Base-by-base conservation (phyloP, 495 filamentous ascomycete species). In the Pyrenopolyporus hunteri region DNA sequence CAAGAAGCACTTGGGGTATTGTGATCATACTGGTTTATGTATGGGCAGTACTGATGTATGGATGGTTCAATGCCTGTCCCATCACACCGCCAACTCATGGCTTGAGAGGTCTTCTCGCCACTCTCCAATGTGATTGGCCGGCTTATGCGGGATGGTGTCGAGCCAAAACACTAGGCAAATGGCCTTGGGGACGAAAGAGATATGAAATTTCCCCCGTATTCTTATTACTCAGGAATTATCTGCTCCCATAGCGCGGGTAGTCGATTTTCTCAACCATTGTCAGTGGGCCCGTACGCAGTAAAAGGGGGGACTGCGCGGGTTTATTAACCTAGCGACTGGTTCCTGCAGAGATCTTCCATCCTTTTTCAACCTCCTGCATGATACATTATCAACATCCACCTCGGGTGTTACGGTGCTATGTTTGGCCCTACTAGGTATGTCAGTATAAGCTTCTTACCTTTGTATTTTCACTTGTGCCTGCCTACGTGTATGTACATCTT, bases 21-120 rank as follows among this genome's bases (percentile, higher is more conserved):
- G 53, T 59, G 39, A 36, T 46, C 35, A 29, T 47, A 63, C 22
- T 22, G n/a, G n/a, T n/a, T n/a, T n/a, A n/a, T n/a, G n/a, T n/a
- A n/a, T n/a, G n/a, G n/a, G n/a, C n/a, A n/a, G n/a, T n/a, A n/a
- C n/a, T n/a, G n/a, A n/a, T n/a, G n/a, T n/a, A n/a, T n/a, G 29
- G 14, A 25, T 36, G 36, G 25, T 52, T 59, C n/a, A 25, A 50
- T 66, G 63, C 50, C 37, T 47, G 50, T 56, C 46, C 4, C 23
- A 66, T 66, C 63, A 66, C 63, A 66, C 57, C 63, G 63, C 63
- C 50, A 66, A 66, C 63, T 59, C 62, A 56, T 3, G 19, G 8
- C 25, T 28, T 16, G 48, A 52, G 39, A 37, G 28, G 45, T 39
- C 7, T 22, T 42, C 42, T 31, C 11, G 37, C 50, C 25, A 60